Conservation (phyloP, 2,329 filamentous ascomycete species). For the Delphinella strobiligena region DNA sequence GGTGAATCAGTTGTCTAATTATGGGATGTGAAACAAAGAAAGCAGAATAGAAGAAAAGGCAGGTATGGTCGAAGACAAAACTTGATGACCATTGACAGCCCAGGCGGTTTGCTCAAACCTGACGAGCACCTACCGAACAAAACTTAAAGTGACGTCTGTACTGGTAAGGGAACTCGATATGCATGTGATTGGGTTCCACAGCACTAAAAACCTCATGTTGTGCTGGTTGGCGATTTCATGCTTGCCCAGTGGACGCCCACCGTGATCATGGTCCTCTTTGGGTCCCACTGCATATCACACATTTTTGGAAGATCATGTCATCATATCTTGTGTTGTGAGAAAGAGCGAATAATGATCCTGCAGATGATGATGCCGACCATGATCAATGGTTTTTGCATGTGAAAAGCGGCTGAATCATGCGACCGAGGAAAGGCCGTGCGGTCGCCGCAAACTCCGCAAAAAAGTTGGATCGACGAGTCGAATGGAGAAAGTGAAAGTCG, state of each 20-base stretch:
- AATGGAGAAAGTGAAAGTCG: no score
- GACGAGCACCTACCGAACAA: no score
- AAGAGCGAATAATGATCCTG: neutral
- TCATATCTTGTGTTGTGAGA: neutral
- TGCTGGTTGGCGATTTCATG: no score
- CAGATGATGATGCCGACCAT: neutral
- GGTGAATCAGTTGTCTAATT: neutral
- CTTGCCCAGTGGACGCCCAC: no score
- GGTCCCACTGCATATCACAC: no score
- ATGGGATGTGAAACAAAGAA: neutral
- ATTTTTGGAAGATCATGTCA: no score
- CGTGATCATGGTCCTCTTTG: no score
- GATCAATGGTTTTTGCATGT: slow-evolving; percentile 4
- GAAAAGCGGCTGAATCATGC: slow-evolving; percentile 2
- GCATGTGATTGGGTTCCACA: no score
- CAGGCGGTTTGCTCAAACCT: no score
- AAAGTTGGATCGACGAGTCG: neutral
- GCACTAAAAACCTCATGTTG: no score
- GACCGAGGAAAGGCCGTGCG: neutral
- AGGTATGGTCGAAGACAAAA: neutral
- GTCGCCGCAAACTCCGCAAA: neutral
- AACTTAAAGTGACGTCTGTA: no score
- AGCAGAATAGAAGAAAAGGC: neutral
- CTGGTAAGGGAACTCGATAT: no score
- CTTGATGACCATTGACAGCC: slow-evolving; percentile 3